Conservation (phyloP, 257 asterid genomes). For the Voacanga thouarsii region DNA sequence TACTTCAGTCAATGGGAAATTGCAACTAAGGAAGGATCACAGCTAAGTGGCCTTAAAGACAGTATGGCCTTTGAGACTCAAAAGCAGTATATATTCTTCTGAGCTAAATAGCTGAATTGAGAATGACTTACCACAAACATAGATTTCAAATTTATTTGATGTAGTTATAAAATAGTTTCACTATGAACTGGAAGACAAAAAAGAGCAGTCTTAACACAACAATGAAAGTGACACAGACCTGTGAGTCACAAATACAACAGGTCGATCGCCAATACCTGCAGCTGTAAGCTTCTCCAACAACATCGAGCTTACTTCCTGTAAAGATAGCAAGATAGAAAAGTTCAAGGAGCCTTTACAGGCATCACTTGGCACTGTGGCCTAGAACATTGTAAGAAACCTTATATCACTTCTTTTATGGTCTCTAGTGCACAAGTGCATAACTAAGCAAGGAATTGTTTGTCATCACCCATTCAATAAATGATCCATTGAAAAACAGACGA, state of each 20-base stretch:
- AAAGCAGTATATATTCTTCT: not conserved
- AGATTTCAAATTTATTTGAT: not conserved
- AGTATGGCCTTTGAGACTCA: not conserved
- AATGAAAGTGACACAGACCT: slow-evolving; percentile 48
- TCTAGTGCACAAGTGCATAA: not conserved
- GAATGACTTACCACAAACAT: not conserved
- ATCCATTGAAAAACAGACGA: not conserved
- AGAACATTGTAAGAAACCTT: not conserved
- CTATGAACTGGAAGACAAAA: not conserved
- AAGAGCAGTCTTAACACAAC: not conserved
- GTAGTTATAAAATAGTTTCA: not conserved
- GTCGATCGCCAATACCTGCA: slow-evolving; percentile 97
- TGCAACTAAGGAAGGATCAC: not conserved
- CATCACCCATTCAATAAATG: no score
- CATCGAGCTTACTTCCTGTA: slow-evolving; percentile 97
- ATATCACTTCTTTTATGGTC: not conserved
- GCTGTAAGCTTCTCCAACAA: slow-evolving; percentile 77
- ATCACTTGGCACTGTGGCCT: not conserved
- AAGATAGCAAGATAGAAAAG: slow-evolving; percentile 10
- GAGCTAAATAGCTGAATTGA: not conserved
- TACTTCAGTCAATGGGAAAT: not conserved
- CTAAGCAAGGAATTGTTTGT: not conserved
- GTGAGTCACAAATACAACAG: slow-evolving; percentile 88
- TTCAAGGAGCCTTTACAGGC: not conserved
- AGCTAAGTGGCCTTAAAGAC: not conserved